Conservation (phyloP, 352 stramenopile species). For the Phytophthora vignae region DNA sequence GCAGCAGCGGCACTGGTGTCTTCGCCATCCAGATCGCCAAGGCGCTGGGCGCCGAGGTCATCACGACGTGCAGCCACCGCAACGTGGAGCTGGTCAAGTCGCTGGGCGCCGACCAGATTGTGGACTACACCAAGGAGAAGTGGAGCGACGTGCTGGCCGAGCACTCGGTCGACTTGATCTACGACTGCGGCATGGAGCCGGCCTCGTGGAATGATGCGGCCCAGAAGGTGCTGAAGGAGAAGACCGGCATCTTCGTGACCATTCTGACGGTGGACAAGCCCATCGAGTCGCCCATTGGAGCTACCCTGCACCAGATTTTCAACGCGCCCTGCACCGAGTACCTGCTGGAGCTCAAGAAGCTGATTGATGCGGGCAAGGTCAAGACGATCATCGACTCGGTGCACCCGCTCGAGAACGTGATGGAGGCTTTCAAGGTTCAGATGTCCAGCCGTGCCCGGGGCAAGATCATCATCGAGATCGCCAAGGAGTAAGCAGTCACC, state of each 20-base stretch:
- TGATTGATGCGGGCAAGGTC: conserved; percentile 32
- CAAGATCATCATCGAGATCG: conserved; percentile 20
- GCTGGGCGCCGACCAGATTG: conserved; percentile 54
- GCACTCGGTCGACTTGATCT: neutral
- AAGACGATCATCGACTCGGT: conserved; percentile 47
- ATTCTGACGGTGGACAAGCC: conserved; percentile 43
- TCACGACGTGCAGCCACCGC: conserved; percentile 49
- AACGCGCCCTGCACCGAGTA: conserved; percentile 17
- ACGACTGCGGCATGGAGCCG: conserved; percentile 29
- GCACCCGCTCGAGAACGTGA: conserved; percentile 50
- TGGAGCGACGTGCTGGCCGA: conserved; percentile 45
- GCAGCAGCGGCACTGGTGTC: conserved; percentile 65
- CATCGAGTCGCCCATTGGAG: conserved; percentile 67
- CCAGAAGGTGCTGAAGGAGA: conserved; percentile 47
- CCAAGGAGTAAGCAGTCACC: conserved; percentile 37
- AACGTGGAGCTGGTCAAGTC: conserved; percentile 55
- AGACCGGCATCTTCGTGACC: conserved; percentile 51
- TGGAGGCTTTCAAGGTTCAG: conserved; percentile 45
- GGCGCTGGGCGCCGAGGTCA: conserved; percentile 33
- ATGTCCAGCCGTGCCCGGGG: conserved; percentile 8
- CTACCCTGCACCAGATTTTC: conserved; percentile 33
- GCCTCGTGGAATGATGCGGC: conserved; percentile 42
- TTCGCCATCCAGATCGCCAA: conserved; percentile 73
- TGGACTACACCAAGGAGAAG: conserved; percentile 63
- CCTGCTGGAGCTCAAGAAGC: conserved; percentile 3